A percentile compares a stretch with the other conserved stretches of the same genome.
These are phyloP conservation scores for Populus tomentosa DNA, from an alignment of 441 rosid genomes.

Conservation along the genomic window DNA sequence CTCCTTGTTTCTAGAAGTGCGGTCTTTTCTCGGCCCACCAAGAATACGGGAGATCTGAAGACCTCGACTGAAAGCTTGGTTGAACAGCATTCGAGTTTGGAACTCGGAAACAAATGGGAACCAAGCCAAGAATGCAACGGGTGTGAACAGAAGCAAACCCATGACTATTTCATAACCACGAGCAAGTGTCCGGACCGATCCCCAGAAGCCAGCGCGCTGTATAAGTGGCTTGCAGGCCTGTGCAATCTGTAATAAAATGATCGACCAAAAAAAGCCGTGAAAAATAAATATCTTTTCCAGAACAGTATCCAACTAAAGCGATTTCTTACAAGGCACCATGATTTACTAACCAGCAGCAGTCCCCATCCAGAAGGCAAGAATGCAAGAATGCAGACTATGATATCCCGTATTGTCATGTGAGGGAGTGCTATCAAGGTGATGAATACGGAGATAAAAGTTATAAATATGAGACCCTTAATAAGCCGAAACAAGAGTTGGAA, in stretches of 20 bases:
- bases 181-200: conserved; percentile 65
- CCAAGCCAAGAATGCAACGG: conserved; percentile 89
- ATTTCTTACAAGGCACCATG: background rate
- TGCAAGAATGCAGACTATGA: conserved; percentile 85
- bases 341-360: conserved; percentile 73
- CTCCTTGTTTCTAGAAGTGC: background rate
- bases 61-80: conserved; percentile 97
- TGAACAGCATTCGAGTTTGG: conserved; percentile 91
- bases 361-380: conserved; percentile 99
- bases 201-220: conserved; percentile 59
- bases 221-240: conserved; percentile 96
- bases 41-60: conserved; percentile 88
- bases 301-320: background rate
- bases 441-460: conserved; percentile 70
- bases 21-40: conserved; percentile 42
- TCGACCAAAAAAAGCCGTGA: background rate
- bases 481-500: conserved; percentile 95
- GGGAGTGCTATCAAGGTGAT: conserved; percentile 77
- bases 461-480: conserved; percentile 90
- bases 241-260: conserved; percentile 52
- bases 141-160: conserved; percentile 83
- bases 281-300: conserved; percentile 31
- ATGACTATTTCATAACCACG: conserved; percentile 71
- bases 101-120: conserved; percentile 89
- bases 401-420: conserved; percentile 80